Percentiles rank a stretch among this genome's conserved stretches.
Conservation (phyloP, 441 rosid species). For the Adansonia gregorii region DNA sequence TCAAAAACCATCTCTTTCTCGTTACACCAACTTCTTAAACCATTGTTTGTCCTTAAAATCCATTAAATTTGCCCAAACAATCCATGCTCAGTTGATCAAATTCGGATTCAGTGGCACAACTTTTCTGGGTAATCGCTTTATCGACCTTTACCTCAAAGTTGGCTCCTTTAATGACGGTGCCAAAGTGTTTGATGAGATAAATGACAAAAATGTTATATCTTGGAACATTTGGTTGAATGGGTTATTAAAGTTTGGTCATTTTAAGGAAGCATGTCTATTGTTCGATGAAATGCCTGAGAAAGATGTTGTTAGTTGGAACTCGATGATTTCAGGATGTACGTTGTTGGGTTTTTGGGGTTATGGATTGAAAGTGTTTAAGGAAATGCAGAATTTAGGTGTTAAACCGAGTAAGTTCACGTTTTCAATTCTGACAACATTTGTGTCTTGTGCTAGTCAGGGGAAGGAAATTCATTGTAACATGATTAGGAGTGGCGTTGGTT, state of each 20-base stretch:
- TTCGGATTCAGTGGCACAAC: conserved; percentile 51
- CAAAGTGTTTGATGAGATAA: conserved; percentile 48
- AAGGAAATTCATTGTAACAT: conserved; percentile 64
- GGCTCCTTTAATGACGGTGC: conserved; percentile 48
- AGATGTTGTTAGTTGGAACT: conserved; percentile 73
- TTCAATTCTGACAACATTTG: conserved; percentile 55
- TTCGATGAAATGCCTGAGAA: conserved; percentile 70
- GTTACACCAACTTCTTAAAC: conserved; percentile 46
- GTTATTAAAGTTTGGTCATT: conserved; percentile 31
- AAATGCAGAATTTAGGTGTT: conserved; percentile 53
- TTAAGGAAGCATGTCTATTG: conserved; percentile 38
- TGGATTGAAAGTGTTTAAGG: conserved; percentile 46
- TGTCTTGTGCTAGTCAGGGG: conserved; percentile 44
- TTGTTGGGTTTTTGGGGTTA: conserved; percentile 42
- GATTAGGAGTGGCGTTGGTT: conserved; percentile 47
- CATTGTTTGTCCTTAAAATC: conserved; percentile 48
- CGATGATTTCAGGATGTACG: conserved; percentile 57
- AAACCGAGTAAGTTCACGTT: conserved; percentile 58
- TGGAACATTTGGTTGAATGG: conserved; percentile 68
- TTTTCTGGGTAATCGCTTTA: conserved; percentile 66
- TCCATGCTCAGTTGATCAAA: conserved; percentile 69
- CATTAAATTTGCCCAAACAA: conserved; percentile 33
- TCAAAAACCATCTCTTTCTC: conserved; percentile 40
- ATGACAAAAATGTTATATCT: conserved; percentile 49
- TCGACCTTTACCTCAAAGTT: conserved; percentile 57